Evolutionary conservation across 2,329 filamentous ascomycete species (phyloP).

Genomic region (Fusarium tanahbumbuense): DNA sequence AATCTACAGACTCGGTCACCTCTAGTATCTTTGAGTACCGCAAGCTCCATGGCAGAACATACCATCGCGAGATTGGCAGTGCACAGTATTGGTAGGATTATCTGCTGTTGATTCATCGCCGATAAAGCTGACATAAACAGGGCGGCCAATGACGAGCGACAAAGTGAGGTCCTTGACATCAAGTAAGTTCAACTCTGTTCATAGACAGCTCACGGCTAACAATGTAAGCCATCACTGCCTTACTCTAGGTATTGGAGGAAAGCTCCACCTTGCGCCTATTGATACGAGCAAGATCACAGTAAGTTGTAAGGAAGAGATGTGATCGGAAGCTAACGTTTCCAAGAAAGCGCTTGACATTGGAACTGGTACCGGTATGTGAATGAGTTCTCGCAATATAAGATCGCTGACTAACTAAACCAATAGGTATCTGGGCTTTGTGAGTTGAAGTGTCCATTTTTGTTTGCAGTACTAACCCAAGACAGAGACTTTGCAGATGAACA

Average conservation of each 20-base stretch:
- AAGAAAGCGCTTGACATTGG: slow-evolving; percentile 21
- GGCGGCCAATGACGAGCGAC: slow-evolving; percentile 14
- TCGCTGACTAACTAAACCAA: background rate
- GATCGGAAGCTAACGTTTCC: background rate
- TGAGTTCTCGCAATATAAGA: accelerated
- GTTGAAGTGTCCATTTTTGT: accelerated
- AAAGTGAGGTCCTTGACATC: slow-evolving; percentile 14
- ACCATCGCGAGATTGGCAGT: slow-evolving; percentile 16
- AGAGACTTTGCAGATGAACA: slow-evolving; percentile 18
- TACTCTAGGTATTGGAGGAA: slow-evolving; percentile 5
- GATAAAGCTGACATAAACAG: background rate
- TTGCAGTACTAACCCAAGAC: background rate
- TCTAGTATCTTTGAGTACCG: slow-evolving; percentile 24
- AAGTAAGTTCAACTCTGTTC: background rate
- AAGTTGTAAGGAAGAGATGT: background rate
- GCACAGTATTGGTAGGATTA: slow-evolving; percentile 16
- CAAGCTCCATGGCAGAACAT: slow-evolving; percentile 20
- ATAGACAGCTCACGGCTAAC: accelerated
- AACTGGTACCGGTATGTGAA: slow-evolving; percentile 12
- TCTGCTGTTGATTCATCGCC: background rate
- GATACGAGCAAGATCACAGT: slow-evolving; percentile 5
- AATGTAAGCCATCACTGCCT: background rate
- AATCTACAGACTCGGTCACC: slow-evolving; percentile 10
- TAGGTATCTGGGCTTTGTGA: slow-evolving; percentile 18
- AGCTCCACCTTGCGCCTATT: slow-evolving; percentile 16